phyloP scores from a whole-genome alignment of 2,329 filamentous ascomycete species.

The Epichloe baconii region DNA sequence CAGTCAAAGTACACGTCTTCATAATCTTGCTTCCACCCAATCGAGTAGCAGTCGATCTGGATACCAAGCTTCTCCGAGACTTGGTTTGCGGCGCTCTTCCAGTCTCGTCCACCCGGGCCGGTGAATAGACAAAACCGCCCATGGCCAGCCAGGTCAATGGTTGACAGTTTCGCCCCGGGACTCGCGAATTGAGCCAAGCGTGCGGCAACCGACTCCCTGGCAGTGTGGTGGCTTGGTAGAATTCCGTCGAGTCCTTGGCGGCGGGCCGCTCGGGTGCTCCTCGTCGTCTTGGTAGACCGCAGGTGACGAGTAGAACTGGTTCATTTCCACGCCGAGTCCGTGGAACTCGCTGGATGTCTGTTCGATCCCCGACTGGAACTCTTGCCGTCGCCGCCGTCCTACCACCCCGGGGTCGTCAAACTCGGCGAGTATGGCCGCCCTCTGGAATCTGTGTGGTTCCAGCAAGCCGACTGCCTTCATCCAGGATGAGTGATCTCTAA shows the following conservation, averaged over 20 bases:
- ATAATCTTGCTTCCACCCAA: slow-evolving; percentile 46
- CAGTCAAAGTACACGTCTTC: slow-evolving; percentile 52
- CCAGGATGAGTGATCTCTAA: slow-evolving; percentile 35
- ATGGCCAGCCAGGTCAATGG: slow-evolving; percentile 46
- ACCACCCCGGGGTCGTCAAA: slow-evolving; percentile 23
- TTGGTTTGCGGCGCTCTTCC: slow-evolving; percentile 34
- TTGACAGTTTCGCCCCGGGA: slow-evolving; percentile 36
- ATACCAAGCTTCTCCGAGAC: slow-evolving; percentile 28
- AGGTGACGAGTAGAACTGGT: slow-evolving; percentile 36
- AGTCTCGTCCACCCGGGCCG: slow-evolving; percentile 41
- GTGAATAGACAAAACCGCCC: slow-evolving; percentile 37
- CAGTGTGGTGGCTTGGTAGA: slow-evolving; percentile 36
- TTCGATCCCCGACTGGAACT: slow-evolving; percentile 28
- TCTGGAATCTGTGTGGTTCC: slow-evolving; percentile 23
- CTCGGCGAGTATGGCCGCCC: slow-evolving; percentile 26
- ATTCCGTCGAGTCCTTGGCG: slow-evolving; percentile 26
- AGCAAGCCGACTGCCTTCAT: slow-evolving; percentile 33
- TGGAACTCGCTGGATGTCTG: slow-evolving; percentile 36
- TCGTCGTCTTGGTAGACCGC: slow-evolving; percentile 34
- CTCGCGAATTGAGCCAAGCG: slow-evolving; percentile 42
- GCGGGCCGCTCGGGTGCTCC: slow-evolving; percentile 17
- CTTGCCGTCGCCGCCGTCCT: slow-evolving; percentile 25
- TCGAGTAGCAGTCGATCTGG: slow-evolving; percentile 33
- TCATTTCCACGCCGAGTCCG: slow-evolving; percentile 46
- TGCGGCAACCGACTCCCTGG: slow-evolving; percentile 49